These are phyloP conservation scores for Saccharomycopsis fibuligera DNA, from an alignment of 805 yeast species.

Conservation along the genomic window DNA sequence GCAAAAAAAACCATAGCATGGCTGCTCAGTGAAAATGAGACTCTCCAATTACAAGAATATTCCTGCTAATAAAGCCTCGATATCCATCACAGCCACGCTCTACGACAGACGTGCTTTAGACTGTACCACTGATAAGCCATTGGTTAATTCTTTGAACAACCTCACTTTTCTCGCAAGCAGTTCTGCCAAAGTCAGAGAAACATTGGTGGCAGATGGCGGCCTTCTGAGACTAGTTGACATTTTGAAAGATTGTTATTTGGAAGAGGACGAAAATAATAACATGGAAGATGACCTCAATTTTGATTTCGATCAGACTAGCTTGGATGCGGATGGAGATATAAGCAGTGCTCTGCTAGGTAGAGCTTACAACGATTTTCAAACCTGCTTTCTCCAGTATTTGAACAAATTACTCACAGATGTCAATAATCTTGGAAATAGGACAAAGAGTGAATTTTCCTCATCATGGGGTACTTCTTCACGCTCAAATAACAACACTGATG, in stretches of 20 bases:
- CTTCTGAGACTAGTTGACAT: constrained; percentile 82
- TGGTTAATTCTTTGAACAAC: constrained; percentile 87
- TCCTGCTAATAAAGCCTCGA: constrained; percentile 81
- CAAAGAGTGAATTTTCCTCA: no score
- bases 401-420: constrained; percentile 9
- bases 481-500: background rate
- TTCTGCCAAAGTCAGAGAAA: constrained; percentile 84
- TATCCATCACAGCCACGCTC: constrained; percentile 78
- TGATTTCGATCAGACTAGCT: background rate
- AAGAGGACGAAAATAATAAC: constrained; percentile 21
- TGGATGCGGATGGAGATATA: constrained; percentile 1
- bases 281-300: constrained; percentile 13
- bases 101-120: constrained; percentile 92
- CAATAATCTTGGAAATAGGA: background rate
- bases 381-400: constrained; percentile 9
- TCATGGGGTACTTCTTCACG: background rate
- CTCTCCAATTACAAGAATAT: constrained; percentile 82
- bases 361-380: constrained; percentile 4
- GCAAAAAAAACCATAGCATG: background rate
- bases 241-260: constrained; percentile 65
- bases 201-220: constrained; percentile 86
- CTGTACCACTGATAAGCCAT: constrained; percentile 80
- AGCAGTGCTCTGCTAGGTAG: background rate
- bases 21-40: constrained; percentile 72
- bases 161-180: constrained; percentile 81